Evolutionary conservation across 2,329 filamentous ascomycete species (phyloP).

Genomic region (Geosmithia putterillii): DNA sequence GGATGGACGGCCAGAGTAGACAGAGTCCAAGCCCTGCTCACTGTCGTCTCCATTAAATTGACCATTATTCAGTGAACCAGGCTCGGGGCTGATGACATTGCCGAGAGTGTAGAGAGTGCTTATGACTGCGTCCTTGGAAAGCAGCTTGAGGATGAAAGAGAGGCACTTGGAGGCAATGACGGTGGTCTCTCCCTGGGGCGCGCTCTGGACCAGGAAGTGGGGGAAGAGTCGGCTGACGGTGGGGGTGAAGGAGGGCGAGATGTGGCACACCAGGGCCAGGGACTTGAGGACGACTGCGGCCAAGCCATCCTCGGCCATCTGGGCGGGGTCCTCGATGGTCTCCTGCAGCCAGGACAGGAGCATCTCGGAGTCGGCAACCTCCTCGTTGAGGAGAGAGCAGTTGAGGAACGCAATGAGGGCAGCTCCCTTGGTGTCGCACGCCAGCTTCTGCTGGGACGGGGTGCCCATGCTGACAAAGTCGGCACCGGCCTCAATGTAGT

Average conservation of each 20-base stretch:
- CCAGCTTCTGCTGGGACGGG: slow-evolving; percentile 73
- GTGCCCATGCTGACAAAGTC: slow-evolving; percentile 78
- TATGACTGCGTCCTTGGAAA: slow-evolving; percentile 88
- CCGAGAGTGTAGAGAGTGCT: slow-evolving; percentile 94
- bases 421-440: slow-evolving; percentile 74
- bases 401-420: slow-evolving; percentile 76
- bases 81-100: slow-evolving; percentile 75
- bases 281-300: slow-evolving; percentile 69
- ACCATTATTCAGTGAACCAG: slow-evolving; percentile 42
- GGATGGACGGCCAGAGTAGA: slow-evolving; percentile 44
- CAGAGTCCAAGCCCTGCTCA: slow-evolving; percentile 22
- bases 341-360: slow-evolving; percentile 81
- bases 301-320: slow-evolving; percentile 71
- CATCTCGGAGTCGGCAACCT: slow-evolving; percentile 65
- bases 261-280: slow-evolving; percentile 68
- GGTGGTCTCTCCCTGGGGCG: slow-evolving; percentile 56
- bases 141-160: slow-evolving; percentile 64
- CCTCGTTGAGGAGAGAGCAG: slow-evolving; percentile 71
- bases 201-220: slow-evolving; percentile 77
- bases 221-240: slow-evolving; percentile 69
- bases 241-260: slow-evolving; percentile 61
- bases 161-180: slow-evolving; percentile 73
- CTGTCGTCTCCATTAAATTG: slow-evolving; percentile 27
- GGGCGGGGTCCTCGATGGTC: slow-evolving; percentile 62
- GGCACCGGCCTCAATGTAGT: slow-evolving; percentile 73